A percentile compares a stretch with the other conserved stretches of the same genome.
Evolutionary conservation across 2,329 filamentous ascomycete genomes (phyloP).

Genomic region (Fusarium nurragi): DNA sequence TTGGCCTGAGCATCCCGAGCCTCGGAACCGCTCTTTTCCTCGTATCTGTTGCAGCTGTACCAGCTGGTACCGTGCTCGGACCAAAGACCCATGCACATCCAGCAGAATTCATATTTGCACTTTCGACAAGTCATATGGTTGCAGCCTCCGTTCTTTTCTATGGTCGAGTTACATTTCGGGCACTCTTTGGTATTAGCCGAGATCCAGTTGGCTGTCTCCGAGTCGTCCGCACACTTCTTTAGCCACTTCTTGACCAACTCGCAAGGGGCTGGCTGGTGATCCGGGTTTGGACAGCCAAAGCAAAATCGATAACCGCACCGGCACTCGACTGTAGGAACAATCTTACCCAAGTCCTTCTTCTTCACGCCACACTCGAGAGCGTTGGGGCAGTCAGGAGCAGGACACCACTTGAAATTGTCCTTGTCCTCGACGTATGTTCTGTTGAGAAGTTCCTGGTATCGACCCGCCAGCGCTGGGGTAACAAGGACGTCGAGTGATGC

Average conservation of each 20-base stretch:
- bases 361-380: constrained; percentile 90
- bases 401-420: constrained; percentile 96
- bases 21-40: constrained; percentile 93
- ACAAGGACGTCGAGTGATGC: constrained; percentile 84
- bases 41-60: constrained; percentile 99
- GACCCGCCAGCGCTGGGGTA: constrained; percentile 61
- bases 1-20: constrained; percentile 92
- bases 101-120: constrained; percentile 97
- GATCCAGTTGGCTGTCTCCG: constrained; percentile 99
- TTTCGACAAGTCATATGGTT: constrained; percentile 99
- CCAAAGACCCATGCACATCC: constrained; percentile 99
- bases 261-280: constrained; percentile 95
- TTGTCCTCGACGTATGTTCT: constrained; percentile 97
- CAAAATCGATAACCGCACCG: constrained; percentile 88
- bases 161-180: constrained; percentile 93
- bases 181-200: constrained; percentile 99
- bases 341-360: constrained; percentile 81
- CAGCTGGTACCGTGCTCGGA: constrained; percentile 98
- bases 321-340: constrained; percentile 92
- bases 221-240: constrained; percentile 98
- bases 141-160: constrained; percentile 98
- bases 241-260: constrained; percentile 92
- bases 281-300: constrained; percentile 88
- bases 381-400: constrained; percentile 95
- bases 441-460: constrained; percentile 88